Base-by-base conservation (phyloP, 371 early-diverging fungal species). In the Mortierella sp. region DNA sequence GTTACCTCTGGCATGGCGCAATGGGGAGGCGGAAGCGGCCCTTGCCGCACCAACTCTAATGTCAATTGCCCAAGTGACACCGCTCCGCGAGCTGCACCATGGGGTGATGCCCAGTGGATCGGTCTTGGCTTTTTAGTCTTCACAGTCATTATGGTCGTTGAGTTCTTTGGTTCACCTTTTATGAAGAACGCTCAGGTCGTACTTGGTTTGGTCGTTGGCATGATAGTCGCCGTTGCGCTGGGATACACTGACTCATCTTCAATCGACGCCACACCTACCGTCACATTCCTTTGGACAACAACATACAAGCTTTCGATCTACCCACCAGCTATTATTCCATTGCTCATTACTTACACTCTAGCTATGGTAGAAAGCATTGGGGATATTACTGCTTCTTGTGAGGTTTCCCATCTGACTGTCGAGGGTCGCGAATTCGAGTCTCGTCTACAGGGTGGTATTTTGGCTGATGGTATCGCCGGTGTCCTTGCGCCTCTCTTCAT, bases 361-460 rank as follows among this genome's bases (percentile, higher is more conserved):
- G 76, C 87, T 13, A 87, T 87, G 84, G 83, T 87, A 11, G 91
- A 90, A 68, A 83, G 85, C 16, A 73, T 91, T 11, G 91, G 91
- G 33, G 92, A 92, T 72, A 87, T 91, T 57, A 92, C 92, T 0
- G 92, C 92, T 1, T 86, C 91, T 4, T 90, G 88, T 63, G 92
- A 91, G 73, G 92, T 91, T 1, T 89, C 89, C 16, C 86, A 88
- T 58, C 82, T 90, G 16, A 81, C 87, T 59, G 92, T 91, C 9
- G 92, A 91, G 36, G 92, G 92, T n/a, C 84, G 83, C 6, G 73
- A 83, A 13, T 91, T 89, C 70, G 88, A 90, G 52, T 76, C 83
- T 11, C 88, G 91, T 61, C 82, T 91, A 33, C 91, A 90, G 71
- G 91, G 91, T 24, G 92, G 91, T 21, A 77, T 92, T 21, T 67